These are phyloP conservation scores for Saccharomyces hybrid DNA, from an alignment of 1,139 yeast species.

Conservation along the genomic window DNA sequence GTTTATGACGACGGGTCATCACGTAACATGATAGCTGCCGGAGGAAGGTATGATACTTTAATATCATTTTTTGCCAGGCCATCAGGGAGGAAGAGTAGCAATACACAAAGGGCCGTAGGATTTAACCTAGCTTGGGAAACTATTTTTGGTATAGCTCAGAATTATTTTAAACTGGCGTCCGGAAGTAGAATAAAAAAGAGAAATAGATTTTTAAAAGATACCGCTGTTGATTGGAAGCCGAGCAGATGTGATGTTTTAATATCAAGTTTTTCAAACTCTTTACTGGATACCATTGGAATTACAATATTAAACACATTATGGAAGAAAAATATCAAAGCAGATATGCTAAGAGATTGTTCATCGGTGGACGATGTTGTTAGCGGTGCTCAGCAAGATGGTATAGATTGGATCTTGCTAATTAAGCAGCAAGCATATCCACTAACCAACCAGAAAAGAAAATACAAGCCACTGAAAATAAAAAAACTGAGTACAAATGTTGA, in stretches of 20 bases:
- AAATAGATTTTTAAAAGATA: slow-evolving; percentile 33
- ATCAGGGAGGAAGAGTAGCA: slow-evolving; percentile 35
- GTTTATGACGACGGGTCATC: slow-evolving; percentile 47
- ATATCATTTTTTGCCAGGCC: slow-evolving; percentile 56
- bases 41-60: slow-evolving; percentile 82
- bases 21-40: slow-evolving; percentile 62
- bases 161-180: slow-evolving; percentile 35
- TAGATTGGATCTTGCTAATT: slow-evolving; percentile 65
- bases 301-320: slow-evolving; percentile 59
- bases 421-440: slow-evolving; percentile 46
- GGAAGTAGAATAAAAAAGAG: slow-evolving; percentile 33
- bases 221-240: slow-evolving; percentile 38
- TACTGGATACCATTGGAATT: slow-evolving; percentile 52
- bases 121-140: slow-evolving; percentile 68
- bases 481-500: slow-evolving; percentile 56
- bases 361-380: slow-evolving; percentile 63
- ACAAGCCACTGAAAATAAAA: slow-evolving; percentile 68
- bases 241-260: slow-evolving; percentile 75
- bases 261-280: slow-evolving; percentile 49
- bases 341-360: slow-evolving; percentile 45
- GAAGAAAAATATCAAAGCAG: slow-evolving; percentile 66
- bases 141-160: slow-evolving; percentile 43
- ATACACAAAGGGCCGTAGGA: slow-evolving; percentile 70
- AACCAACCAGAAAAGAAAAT: slow-evolving; percentile 40
- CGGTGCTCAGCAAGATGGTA: slow-evolving; percentile 61